Base-by-base conservation (phyloP, 1,284 basidiomycete genomes). In the Fomitiporia mediterranea region DNA sequence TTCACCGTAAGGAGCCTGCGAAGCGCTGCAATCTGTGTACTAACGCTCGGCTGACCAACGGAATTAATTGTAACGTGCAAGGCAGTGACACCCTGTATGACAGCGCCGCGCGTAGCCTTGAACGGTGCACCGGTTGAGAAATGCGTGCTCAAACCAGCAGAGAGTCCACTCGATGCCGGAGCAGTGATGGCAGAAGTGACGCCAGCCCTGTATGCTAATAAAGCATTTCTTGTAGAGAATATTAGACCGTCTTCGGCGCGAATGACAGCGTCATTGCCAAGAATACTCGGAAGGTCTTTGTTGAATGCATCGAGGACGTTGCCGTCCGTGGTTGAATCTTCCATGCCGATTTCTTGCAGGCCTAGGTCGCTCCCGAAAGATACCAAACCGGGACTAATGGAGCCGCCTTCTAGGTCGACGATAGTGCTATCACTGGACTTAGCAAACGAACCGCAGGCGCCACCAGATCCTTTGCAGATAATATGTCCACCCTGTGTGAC, bases 211-310 rank as follows among this genome's bases (percentile, higher is more conserved):
- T 83, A 82, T 2, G 83, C 80, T 2, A 82, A 70, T 84, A 89
- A 68, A 37, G 83, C 79, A 64, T 91, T 82, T 44, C 89, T 80
- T 23, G 82, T 81, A 3, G 75, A 75, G 63, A 89, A 92, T 53
- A 80, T 77, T 13, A 91, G 73, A 0, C 89, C 89, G 65, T 94
- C 91, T 4, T 81, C 78, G 0, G 85, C 90, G 32, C 77, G 75
- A 25, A 87, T 79, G 38, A 89, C 66, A 0, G 76, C 64, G 23
- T 79, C 79, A 21, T 82, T 75, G 13, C 79, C 77, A 51, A 84
- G 61, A 43, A 86, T 69, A 4, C 61, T 60, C 2, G 80, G 77
- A 21, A 78, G 64, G 35, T 70, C 62, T 2, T 62, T 65, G 17
- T 66, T 67, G 40, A 89, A 66, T 11, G 77, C 75, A 63, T 88